These are phyloP conservation scores for Talaromyces rugulosus DNA, from an alignment of 2,329 filamentous ascomycete species.

Conservation along the genomic window DNA sequence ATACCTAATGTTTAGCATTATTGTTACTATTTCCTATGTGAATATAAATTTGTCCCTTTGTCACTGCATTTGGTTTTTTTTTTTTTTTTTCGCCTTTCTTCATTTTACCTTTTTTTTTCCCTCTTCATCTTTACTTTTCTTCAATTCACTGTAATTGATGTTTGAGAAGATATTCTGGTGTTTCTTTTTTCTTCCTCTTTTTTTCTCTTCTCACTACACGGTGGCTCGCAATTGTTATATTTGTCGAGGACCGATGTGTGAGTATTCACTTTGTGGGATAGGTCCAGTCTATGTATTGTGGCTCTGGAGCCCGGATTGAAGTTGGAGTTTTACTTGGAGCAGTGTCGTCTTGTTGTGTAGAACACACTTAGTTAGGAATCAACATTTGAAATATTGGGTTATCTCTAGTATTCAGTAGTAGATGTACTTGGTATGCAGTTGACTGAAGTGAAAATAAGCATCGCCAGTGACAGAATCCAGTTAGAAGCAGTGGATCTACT, in stretches of 20 bases:
- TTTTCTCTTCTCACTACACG: slow-evolving; percentile 3
- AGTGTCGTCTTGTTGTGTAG: not conserved
- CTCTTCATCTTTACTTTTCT: slow-evolving; percentile 5
- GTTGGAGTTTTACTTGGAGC: not conserved
- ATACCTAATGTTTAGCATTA: slow-evolving; percentile 34
- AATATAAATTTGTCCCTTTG: slow-evolving; percentile 6
- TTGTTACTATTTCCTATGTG: slow-evolving; percentile 12
- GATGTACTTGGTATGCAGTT: not conserved
- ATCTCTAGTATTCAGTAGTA: not conserved
- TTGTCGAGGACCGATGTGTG: not conserved
- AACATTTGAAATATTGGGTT: not conserved
- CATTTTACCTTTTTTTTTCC: slow-evolving; percentile 1
- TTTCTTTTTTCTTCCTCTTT: not conserved
- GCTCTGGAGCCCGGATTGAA: not conserved
- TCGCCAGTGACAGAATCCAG: not conserved
- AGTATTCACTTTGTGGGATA: not conserved
- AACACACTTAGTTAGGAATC: not conserved
- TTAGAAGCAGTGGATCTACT: not conserved
- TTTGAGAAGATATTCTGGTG: slow-evolving; percentile 3
- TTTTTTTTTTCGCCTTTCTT: slow-evolving; percentile 5
- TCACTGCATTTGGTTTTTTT: slow-evolving; percentile 13
- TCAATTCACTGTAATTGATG: not conserved
- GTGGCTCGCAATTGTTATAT: not conserved
- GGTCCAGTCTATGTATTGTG: not conserved
- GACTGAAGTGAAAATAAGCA: not conserved